Evolutionary conservation across 441 rosid genomes (phyloP).

Genomic region (Populus hybrid): DNA sequence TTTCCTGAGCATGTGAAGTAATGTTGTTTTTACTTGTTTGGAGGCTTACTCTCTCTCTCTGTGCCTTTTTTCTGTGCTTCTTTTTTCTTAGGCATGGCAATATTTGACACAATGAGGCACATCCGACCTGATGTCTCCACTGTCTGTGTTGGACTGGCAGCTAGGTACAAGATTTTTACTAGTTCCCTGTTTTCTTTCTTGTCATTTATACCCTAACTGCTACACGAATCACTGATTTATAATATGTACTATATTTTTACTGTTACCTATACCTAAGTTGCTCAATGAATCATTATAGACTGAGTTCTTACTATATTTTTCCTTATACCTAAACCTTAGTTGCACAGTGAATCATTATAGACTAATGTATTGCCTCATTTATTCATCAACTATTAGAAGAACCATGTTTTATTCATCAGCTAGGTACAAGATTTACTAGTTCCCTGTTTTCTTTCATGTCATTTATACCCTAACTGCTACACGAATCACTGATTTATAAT

Average conservation of each 20-base stretch:
- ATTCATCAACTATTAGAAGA: not conserved
- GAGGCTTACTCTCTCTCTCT: not conserved
- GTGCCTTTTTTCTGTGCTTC: conserved; percentile 10
- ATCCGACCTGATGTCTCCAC: conserved; percentile 94
- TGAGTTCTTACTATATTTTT: not conserved
- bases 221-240: not conserved
- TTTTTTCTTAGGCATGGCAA: conserved; percentile 69
- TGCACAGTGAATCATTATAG: not conserved
- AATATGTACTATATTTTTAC: not conserved
- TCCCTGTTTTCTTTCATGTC: not conserved
- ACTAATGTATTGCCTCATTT: not conserved
- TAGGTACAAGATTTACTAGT: conserved; percentile 46
- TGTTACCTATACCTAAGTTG: not conserved
- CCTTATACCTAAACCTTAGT: not conserved
- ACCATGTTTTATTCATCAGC: conserved; percentile 32
- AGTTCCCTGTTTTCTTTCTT: not conserved
- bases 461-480: not conserved
- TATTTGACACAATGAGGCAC: conserved; percentile 95
- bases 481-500: not conserved
- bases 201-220: not conserved
- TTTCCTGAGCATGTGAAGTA: not conserved
- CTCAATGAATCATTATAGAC: not conserved
- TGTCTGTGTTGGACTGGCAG: conserved; percentile 94
- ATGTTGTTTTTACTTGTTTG: not conserved
- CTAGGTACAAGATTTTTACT: conserved; percentile 58